phyloP scores from a whole-genome alignment of 2,329 filamentous ascomycete species.

The Meredithiella fracta region DNA sequence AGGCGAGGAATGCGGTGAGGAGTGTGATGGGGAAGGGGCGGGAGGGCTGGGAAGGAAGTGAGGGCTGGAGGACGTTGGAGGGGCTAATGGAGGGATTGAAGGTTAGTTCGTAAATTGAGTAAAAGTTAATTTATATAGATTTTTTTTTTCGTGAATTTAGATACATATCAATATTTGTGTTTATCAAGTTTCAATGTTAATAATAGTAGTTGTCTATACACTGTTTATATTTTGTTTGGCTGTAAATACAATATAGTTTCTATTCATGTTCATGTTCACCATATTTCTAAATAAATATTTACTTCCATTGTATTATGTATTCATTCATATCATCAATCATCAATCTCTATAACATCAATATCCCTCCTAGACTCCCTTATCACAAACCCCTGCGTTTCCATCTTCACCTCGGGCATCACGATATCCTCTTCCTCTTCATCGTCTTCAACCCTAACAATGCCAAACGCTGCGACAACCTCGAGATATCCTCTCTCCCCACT shows the following conservation, averaged over 20 bases:
- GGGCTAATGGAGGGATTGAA: slow-evolving; percentile 39
- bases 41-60: slow-evolving; percentile 65
- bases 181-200: too few species aligned
- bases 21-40: slow-evolving; percentile 70
- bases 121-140: background rate
- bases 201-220: too few species aligned
- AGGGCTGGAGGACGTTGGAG: slow-evolving; percentile 48
- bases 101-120: slow-evolving; percentile 4
- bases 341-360: background rate
- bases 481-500: background rate
- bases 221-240: too few species aligned
- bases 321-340: background rate
- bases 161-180: too few species aligned
- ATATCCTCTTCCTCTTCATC: background rate
- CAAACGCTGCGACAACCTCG: slow-evolving; percentile 25
- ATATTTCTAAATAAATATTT: too few species aligned
- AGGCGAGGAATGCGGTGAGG: slow-evolving; percentile 68
- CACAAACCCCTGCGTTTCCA: background rate
- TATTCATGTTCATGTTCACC: too few species aligned
- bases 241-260: too few species aligned
- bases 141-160: too few species aligned
- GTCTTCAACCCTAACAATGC: background rate
- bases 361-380: background rate
- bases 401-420: background rate
- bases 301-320: background rate